Percentiles rank a stretch among this genome's conserved stretches.
Evolutionary conservation across 2,329 filamentous ascomycete genomes (phyloP).

Genomic region (Ploettnerulaceae sp.): DNA sequence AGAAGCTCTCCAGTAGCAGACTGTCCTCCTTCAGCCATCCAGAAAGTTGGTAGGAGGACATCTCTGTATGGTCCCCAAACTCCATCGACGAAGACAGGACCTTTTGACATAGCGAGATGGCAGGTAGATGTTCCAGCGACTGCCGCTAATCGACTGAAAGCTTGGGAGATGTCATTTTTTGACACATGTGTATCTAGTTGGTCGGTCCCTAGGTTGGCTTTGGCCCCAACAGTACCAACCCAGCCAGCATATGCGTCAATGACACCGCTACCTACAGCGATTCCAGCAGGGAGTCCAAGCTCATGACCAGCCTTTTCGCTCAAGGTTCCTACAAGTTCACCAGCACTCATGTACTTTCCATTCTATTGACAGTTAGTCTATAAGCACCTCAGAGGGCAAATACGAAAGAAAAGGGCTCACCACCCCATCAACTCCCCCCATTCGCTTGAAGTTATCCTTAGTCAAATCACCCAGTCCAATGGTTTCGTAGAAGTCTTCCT

Average conservation of each 20-base stretch:
- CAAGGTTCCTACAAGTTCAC: conserved; percentile 81
- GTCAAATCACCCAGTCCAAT: conserved; percentile 84
- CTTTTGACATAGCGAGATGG: conserved; percentile 90
- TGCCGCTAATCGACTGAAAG: conserved; percentile 86
- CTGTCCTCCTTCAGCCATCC: conserved; percentile 97
- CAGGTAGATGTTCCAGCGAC: conserved; percentile 97
- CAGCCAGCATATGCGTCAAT: conserved; percentile 98
- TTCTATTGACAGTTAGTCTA: conserved; percentile 54
- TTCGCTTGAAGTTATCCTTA: conserved; percentile 82
- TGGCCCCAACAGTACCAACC: conserved; percentile 98
- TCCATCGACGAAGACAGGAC: conserved; percentile 88
- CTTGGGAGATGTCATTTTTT: conserved; percentile 84
- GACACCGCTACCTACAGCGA: conserved; percentile 91
- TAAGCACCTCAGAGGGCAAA: conserved; percentile 6
- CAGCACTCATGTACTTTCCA: conserved; percentile 83
- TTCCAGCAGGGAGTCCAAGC: conserved; percentile 78
- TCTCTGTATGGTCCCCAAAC: conserved; percentile 98
- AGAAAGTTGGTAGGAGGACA: conserved; percentile 84
- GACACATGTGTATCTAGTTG: conserved; percentile 62
- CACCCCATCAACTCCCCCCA: conserved; percentile 92
- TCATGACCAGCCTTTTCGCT: conserved; percentile 78
- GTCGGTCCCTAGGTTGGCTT: conserved; percentile 69
- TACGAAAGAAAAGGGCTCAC: conserved; percentile 57
- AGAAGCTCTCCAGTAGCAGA: conserved; percentile 93
- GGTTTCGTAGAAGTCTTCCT: conserved; percentile 82